Percentiles rank a stretch among this genome's conserved stretches.
Conservation (phyloP, 1,139 yeast species). For the Zhuliangozyma blackwelliae region DNA sequence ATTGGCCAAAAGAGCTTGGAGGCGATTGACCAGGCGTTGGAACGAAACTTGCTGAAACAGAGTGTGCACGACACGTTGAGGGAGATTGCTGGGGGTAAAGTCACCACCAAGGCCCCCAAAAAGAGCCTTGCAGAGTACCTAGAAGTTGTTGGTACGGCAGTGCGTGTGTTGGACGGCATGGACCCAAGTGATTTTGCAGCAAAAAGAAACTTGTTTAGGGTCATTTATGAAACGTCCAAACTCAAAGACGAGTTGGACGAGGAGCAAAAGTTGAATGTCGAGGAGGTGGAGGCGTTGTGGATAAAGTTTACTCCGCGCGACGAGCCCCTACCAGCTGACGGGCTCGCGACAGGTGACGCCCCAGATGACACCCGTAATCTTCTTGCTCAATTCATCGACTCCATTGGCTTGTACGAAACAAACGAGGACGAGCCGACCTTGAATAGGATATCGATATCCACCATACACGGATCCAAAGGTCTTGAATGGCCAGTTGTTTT, state of each 20-base stretch:
- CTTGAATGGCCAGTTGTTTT: constrained; percentile 93
- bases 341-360: too few species aligned
- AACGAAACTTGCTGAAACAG: too few species aligned
- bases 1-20: constrained; percentile 60
- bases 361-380: constrained; percentile 24
- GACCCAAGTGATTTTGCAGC: constrained; percentile 2
- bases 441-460: constrained; percentile 45
- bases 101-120: constrained; percentile 1
- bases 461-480: constrained; percentile 92
- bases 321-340: constrained; percentile 47
- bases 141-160: constrained; percentile 16
- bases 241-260: constrained; percentile 28
- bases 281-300: constrained; percentile 42
- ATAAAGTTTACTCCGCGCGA: constrained; percentile 45
- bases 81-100: not conserved
- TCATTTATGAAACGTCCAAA: constrained; percentile 25
- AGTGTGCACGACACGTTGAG: too few species aligned
- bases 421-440: constrained; percentile 15
- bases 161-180: constrained; percentile 10
- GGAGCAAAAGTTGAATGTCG: constrained; percentile 31
- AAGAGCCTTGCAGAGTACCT: constrained; percentile 2
- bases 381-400: constrained; percentile 51
- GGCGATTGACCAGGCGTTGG: constrained; percentile 1
- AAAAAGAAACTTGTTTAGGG: constrained; percentile 19
- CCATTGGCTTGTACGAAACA: constrained; percentile 54